phyloP scores from a whole-genome alignment of 257 asterid species.

The Lycium barbarum region DNA sequence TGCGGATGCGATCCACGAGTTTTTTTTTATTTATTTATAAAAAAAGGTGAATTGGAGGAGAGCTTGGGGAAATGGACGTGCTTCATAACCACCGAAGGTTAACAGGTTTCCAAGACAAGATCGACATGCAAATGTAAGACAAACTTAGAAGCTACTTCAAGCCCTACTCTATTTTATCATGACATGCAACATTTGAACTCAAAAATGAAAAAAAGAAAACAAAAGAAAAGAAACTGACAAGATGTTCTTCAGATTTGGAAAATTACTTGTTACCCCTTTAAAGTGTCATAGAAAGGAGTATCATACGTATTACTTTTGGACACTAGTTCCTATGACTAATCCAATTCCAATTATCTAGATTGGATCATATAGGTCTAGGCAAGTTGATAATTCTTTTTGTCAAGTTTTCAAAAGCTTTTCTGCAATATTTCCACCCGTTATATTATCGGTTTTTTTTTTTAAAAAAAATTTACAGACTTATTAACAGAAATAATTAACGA shows the following conservation, averaged over 20 bases:
- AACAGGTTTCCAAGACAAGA: slow-evolving; percentile 19
- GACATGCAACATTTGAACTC: slow-evolving; percentile 7
- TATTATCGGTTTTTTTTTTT: not conserved
- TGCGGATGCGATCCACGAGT: too few species aligned
- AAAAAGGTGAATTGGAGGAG: not conserved
- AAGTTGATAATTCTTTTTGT: not conserved
- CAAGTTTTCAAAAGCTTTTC: not conserved
- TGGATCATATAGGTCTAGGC: not conserved
- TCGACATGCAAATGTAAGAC: slow-evolving; percentile 21
- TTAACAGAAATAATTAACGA: not conserved
- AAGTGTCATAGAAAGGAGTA: not conserved
- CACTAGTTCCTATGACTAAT: not conserved
- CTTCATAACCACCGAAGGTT: slow-evolving; percentile 11
- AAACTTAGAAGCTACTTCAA: slow-evolving; percentile 28
- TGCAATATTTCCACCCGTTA: not conserved
- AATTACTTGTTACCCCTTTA: slow-evolving; percentile 5
- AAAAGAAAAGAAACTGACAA: not conserved
- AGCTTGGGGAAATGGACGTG: not conserved
- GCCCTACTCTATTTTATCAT: not conserved
- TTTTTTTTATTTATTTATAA: too few species aligned
- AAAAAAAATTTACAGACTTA: not conserved
- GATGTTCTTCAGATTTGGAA: not conserved
- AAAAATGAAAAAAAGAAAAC: not conserved
- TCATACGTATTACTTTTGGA: not conserved
- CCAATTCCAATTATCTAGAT: not conserved